phyloP scores from a whole-genome alignment of 306 rosid genomes.

The Pterocarpus macrocarpus region DNA sequence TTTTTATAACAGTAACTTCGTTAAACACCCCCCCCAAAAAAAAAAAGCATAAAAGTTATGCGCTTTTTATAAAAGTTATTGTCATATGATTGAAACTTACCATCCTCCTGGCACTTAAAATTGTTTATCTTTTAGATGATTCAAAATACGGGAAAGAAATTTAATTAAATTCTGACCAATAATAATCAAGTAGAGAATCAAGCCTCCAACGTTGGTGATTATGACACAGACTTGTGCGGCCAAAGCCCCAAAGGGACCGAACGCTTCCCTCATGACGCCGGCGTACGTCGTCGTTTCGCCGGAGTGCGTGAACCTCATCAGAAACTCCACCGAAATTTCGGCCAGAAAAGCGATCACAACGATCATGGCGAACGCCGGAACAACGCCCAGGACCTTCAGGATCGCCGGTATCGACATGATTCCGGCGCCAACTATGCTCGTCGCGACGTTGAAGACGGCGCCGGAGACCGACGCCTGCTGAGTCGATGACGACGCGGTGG shows the following conservation, averaged over 20 bases:
- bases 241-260: conserved; percentile 68
- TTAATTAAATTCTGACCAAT: conserved; percentile 60
- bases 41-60: no score
- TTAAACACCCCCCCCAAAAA: no score
- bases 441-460: conserved; percentile 87
- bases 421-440: conserved; percentile 87
- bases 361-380: conserved; percentile 70
- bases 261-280: conserved; percentile 90
- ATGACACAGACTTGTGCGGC: conserved; percentile 73
- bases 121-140: not conserved
- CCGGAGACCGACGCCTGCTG: conserved; percentile 64
- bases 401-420: conserved; percentile 96
- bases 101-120: no score
- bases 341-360: conserved; percentile 68
- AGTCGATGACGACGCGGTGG: not conserved
- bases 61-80: no score
- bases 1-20: no score
- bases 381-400: conserved; percentile 79
- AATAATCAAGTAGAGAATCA: conserved; percentile 82
- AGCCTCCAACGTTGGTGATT: conserved; percentile 76
- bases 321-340: conserved; percentile 77
- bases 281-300: conserved; percentile 78
- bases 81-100: no score
- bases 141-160: not conserved
- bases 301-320: conserved; percentile 81